Conservation (phyloP, 75 land plant genomes). For the Pinus albicaulis region DNA sequence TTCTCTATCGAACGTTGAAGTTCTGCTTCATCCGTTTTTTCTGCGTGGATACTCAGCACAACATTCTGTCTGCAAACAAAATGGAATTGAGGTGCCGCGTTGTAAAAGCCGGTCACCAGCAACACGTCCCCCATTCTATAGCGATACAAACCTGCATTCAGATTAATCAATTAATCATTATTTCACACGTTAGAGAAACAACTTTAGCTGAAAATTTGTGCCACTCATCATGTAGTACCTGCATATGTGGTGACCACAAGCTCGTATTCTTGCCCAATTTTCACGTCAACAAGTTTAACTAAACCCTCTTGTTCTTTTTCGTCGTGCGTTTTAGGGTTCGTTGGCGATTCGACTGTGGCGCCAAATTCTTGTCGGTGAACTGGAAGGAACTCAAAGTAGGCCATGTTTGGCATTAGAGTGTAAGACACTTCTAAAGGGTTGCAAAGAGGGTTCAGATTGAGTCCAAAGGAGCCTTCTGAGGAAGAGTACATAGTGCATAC, state of each 20-base stretch:
- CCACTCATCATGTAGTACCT: constrained; percentile 8
- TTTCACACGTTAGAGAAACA: background rate
- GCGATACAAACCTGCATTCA: constrained; percentile 52
- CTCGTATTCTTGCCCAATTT: constrained; percentile 85
- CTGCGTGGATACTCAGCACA: constrained; percentile 77
- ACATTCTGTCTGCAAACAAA: constrained; percentile 84
- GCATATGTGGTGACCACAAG: constrained; percentile 78
- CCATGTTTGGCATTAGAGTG: constrained; percentile 83
- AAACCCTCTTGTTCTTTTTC: constrained; percentile 24
- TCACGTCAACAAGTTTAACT: constrained; percentile 60
- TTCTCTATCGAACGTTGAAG: constrained; percentile 53
- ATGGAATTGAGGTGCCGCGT: constrained; percentile 80
- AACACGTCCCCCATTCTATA: constrained; percentile 87
- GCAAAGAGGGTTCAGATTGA: constrained; percentile 59
- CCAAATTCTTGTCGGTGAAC: constrained; percentile 13
- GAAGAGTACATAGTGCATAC: constrained; percentile 69
- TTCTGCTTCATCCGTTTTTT: constrained; percentile 88
- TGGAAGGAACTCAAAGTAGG: constrained; percentile 84
- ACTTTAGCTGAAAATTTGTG: background rate
- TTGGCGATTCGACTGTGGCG: background rate
- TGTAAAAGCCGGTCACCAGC: constrained; percentile 84
- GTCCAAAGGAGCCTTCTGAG: constrained; percentile 80
- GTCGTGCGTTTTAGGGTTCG: background rate
- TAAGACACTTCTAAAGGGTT: constrained; percentile 54
- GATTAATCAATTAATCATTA: background rate